Base-by-base conservation (phyloP, 805 yeast species). In the Saturnispora kantuleensis region DNA sequence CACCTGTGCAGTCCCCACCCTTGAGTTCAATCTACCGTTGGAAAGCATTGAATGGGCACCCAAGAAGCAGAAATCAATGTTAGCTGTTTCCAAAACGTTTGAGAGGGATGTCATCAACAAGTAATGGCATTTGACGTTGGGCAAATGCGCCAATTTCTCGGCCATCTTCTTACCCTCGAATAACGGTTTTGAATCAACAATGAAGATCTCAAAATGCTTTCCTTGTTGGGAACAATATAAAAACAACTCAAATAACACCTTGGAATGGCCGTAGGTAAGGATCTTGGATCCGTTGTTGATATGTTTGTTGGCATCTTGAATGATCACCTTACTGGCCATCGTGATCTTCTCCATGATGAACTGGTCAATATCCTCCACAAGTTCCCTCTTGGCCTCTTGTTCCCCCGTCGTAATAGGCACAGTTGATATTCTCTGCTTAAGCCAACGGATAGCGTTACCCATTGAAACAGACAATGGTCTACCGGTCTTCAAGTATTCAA, bases 11-110 rank as follows among this genome's bases (percentile, higher is more conserved):
- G 97, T 82, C 17, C 98, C 98, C 13, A 87, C 97, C 50, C 98
- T 76, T 1, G 97, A 84, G 59, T 85, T 88, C 46, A 93, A 71
- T 60, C 88, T 77, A 1, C 98, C 98, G 59, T 93, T 93, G 8
- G 97, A 87, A 46, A 93, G 72, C 85, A 93, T 88, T 30, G 97
- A 94, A 60, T 93, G 97, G 0, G 97, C 97, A 12, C 98, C 98
- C 31, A 93, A 69, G 62, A 93, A 83, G 6, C 93, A 95, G 52
- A 84, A 82, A 54, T 93, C 93, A 31, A 93, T 90, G 60, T 85
- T 88, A 0, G 62, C 51, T 44, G 57, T 54, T 53, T 81, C 84
- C 55, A 93, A 72, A 9, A 87, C 79, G 21, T 93, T 79, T 3
- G 89, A 76, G 41, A 93, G 68, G 15, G 95, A 82, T 44, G 80